Conservation (phyloP, 176 grass and related monocot genomes). For the Oryza brachyantha region DNA sequence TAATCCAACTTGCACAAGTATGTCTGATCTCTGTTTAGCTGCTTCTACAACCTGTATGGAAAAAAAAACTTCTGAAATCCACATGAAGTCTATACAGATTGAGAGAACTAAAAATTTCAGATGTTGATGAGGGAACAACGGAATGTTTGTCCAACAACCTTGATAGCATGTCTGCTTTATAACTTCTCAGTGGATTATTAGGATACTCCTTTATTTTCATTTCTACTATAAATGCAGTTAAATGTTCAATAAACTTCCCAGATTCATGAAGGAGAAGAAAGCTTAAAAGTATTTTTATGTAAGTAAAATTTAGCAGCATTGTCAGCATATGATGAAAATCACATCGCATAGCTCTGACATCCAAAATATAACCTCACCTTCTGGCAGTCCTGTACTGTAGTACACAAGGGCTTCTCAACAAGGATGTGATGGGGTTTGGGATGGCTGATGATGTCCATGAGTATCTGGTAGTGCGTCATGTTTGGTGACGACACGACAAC, state of each 20-base stretch:
- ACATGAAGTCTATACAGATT: not conserved
- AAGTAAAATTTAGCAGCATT: not conserved
- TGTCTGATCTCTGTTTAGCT: slow-evolving; percentile 60
- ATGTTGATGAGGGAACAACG: not conserved
- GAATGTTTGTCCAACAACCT: not conserved
- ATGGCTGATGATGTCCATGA: slow-evolving; percentile 75
- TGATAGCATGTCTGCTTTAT: not conserved
- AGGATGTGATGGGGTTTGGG: slow-evolving; percentile 67
- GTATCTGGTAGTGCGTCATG: slow-evolving; percentile 88
- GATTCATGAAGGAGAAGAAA: not conserved
- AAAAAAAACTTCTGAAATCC: not conserved
- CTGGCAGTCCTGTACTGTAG: slow-evolving; percentile 69
- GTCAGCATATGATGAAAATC: not conserved
- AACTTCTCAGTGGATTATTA: not conserved
- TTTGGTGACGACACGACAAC: slow-evolving; percentile 81
- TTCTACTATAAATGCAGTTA: not conserved
- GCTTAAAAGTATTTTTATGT: not conserved
- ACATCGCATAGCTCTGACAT: not conserved
- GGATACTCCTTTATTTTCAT: not conserved
- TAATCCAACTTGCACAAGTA: slow-evolving; percentile 88
- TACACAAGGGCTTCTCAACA: slow-evolving; percentile 93
- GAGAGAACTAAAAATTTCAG: not conserved
- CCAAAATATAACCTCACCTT: slow-evolving; percentile 42
- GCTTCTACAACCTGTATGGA: slow-evolving; percentile 60
- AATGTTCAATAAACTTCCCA: not conserved